Percentiles rank a stretch among this genome's conserved stretches.
Conservation (phyloP, 1,284 basidiomycete genomes). For the Moesziomyces parantarcticus region DNA sequence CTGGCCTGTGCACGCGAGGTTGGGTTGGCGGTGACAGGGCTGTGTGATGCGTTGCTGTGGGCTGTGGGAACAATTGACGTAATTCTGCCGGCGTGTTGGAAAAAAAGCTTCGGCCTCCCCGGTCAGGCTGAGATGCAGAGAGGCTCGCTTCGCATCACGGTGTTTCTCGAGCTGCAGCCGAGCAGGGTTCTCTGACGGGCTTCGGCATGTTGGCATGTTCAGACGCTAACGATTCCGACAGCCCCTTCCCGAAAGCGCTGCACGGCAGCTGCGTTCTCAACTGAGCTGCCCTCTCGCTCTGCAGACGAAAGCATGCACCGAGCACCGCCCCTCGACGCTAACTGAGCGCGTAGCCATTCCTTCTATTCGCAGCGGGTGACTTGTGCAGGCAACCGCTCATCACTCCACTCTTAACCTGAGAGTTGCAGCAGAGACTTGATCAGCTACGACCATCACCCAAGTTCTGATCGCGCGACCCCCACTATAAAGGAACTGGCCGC, state of each 20-base stretch:
- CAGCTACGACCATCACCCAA: too few relatives aligned
- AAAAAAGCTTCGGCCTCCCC: background rate
- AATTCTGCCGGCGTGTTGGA: conserved; percentile 2
- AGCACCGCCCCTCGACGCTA: too few relatives aligned
- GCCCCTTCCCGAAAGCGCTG: background rate
- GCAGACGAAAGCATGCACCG: too few relatives aligned
- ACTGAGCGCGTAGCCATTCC: too few relatives aligned
- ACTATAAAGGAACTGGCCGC: too few relatives aligned
- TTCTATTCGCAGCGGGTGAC: too few relatives aligned
- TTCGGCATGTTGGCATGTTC: background rate
- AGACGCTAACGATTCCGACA: background rate
- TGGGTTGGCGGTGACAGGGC: background rate
- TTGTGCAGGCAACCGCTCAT: too few relatives aligned
- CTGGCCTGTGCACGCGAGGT: background rate
- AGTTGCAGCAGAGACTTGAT: too few relatives aligned
- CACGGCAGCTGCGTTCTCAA: too few relatives aligned
- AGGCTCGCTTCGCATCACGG: background rate
- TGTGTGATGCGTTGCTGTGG: conserved; percentile 1
- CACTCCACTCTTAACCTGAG: too few relatives aligned
- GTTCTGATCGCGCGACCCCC: too few relatives aligned
- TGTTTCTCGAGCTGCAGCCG: background rate
- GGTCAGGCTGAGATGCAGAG: background rate
- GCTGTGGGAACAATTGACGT: conserved; percentile 13
- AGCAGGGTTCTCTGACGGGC: background rate
- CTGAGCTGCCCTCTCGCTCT: too few relatives aligned